Percentiles rank a stretch among this genome's conserved stretches.
These are phyloP conservation scores for Pelargonium australe DNA, from an alignment of 441 rosid species.

Conservation along the genomic window DNA sequence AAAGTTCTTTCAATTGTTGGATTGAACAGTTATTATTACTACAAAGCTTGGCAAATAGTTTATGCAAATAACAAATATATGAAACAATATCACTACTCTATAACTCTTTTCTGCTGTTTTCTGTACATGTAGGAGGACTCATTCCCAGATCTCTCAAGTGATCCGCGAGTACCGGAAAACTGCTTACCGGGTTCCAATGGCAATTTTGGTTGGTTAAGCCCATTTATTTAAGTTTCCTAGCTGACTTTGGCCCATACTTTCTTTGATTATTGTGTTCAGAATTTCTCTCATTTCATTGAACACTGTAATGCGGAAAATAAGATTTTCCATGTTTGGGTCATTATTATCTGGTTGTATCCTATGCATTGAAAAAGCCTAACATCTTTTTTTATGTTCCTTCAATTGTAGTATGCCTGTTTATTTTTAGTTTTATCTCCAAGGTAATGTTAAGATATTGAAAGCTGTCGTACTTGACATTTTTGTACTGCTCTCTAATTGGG, in stretches of 20 bases:
- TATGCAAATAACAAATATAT: neutral
- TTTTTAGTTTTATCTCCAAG: neutral
- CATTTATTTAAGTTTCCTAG: constrained; percentile 1
- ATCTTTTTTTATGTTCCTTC: neutral
- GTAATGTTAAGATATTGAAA: neutral
- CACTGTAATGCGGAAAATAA: neutral
- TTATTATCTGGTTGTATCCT: neutral
- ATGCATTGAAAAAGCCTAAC: neutral
- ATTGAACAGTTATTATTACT: neutral
- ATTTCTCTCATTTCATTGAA: neutral
- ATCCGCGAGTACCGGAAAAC: constrained; percentile 80
- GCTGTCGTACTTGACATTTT: neutral
- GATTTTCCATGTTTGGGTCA: neutral
- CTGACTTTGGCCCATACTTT: neutral
- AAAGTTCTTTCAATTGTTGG: neutral
- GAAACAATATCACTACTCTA: neutral
- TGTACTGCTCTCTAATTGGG: neutral
- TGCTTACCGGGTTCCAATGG: constrained; percentile 92
- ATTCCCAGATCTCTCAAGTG: constrained; percentile 86
- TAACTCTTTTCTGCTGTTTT: constrained; percentile 10
- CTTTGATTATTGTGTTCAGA: neutral
- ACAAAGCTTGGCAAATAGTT: neutral
- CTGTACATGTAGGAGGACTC: constrained; percentile 65
- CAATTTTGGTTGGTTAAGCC: constrained; percentile 63
- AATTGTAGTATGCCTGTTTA: neutral